Conservation (phyloP, 2,329 filamentous ascomycete species). For the Ophiocordyceps polyrhachis-furcata region DNA sequence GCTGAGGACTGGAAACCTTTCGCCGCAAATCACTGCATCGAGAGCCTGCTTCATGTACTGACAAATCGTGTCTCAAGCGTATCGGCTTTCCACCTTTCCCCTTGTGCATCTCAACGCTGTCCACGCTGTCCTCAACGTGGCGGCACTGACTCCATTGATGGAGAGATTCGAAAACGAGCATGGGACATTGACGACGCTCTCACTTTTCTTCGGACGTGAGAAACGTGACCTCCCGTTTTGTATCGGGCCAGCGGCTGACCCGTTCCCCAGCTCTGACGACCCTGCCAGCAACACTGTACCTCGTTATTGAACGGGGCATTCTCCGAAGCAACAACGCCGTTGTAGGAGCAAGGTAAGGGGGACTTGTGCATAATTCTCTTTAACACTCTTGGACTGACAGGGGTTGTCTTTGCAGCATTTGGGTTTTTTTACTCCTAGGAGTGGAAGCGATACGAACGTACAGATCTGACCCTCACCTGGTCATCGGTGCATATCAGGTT, state of each 20-base stretch:
- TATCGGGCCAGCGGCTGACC: neutral
- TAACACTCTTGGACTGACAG: no score
- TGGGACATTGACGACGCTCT: conserved; percentile 73
- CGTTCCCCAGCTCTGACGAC: conserved; percentile 47
- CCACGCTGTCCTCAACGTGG: conserved; percentile 60
- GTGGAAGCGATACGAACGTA: conserved; percentile 77
- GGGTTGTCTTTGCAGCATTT: conserved; percentile 39
- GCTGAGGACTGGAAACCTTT: neutral
- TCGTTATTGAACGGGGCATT: conserved; percentile 57
- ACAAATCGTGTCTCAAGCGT: conserved; percentile 36
- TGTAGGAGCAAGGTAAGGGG: conserved; percentile 56
- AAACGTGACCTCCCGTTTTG: conserved; percentile 11
- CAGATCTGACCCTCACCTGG: conserved; percentile 61
- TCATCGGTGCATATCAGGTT: conserved; percentile 43
- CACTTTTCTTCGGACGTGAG: conserved; percentile 82
- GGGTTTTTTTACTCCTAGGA: conserved; percentile 77
- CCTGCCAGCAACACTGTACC: conserved; percentile 66
- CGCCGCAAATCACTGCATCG: neutral
- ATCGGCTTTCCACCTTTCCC: conserved; percentile 82
- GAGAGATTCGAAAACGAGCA: conserved; percentile 88
- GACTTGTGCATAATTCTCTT: neutral
- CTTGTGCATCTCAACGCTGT: conserved; percentile 68
- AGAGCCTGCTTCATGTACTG: neutral
- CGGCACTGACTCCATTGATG: conserved; percentile 71
- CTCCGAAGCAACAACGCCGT: conserved; percentile 54